These are phyloP conservation scores for Metschnikowia cerradonensis DNA, from an alignment of 805 yeast genomes.

Conservation along the genomic window DNA sequence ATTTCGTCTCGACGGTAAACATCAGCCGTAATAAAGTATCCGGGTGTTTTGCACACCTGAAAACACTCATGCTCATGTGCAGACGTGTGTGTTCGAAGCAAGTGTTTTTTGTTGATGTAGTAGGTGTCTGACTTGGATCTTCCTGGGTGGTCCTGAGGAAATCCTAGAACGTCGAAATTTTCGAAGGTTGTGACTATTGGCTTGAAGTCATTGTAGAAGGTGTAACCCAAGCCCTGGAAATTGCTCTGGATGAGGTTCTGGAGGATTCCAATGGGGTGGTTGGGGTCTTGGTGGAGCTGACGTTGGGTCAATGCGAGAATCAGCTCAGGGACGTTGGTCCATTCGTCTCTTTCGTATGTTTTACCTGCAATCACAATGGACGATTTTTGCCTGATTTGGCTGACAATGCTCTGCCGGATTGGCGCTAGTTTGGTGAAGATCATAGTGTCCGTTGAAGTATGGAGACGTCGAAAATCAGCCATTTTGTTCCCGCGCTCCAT, in stretches of 20 bases:
- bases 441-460: neutral
- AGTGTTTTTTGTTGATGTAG: slow-evolving; percentile 67
- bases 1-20: slow-evolving; percentile 95
- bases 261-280: slow-evolving; percentile 89
- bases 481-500: neutral
- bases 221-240: slow-evolving; percentile 63
- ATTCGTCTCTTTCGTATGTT: slow-evolving; percentile 57
- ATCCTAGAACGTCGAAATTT: slow-evolving; percentile 89
- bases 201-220: slow-evolving; percentile 72
- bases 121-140: slow-evolving; percentile 90
- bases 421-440: slow-evolving; percentile 1
- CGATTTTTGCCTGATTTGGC: slow-evolving; percentile 17
- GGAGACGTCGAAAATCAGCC: neutral
- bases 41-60: slow-evolving; percentile 61
- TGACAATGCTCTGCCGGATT: neutral
- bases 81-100: slow-evolving; percentile 91
- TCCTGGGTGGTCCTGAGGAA: slow-evolving; percentile 91
- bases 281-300: slow-evolving; percentile 63
- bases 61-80: slow-evolving; percentile 94
- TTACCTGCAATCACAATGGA: slow-evolving; percentile 42
- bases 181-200: slow-evolving; percentile 81
- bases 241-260: slow-evolving; percentile 67
- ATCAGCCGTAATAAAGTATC: slow-evolving; percentile 91
- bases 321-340: slow-evolving; percentile 82
- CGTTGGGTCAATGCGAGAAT: slow-evolving; percentile 67